Base-by-base conservation (phyloP, 306 rosid genomes). In the Rosa lucieae region DNA sequence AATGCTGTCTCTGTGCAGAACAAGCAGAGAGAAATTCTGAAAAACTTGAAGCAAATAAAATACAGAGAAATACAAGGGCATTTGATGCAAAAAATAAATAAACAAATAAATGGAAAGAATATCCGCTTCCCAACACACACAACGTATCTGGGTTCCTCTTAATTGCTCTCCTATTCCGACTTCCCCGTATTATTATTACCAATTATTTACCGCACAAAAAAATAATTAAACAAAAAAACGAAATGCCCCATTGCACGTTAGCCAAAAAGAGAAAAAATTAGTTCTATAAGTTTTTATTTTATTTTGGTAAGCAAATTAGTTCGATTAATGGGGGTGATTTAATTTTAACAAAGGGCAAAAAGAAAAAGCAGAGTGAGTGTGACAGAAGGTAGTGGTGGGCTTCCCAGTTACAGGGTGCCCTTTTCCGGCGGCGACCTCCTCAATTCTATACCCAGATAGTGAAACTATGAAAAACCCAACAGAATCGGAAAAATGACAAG, bases 381-480 rank as follows among this genome's bases (percentile, higher is more conserved):
- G 49, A 39, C 29, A 67, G 71, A 67, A 67, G 48, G 0, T 17
- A 42, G 71, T 37, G 71, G 48, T 67, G 71, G 29, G 29, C 71
- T 7, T 66, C 43, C n/a, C 37, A 59, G 6, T 59, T 10, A 9
- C 37, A 59, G 37, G 10, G 15, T 21, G 35, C 69, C n/a, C 69
- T 63, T 14, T 35, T 32, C 69, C 69, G 44, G 43, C 69, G 43
- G 69, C 69, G 32, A 61, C 67, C 67, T 23, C 66, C 66, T 9
- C 67, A 26, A 26, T 61, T 61, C 67, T 10, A 23, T 61, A 61
- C 17, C 8, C 67, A 9, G 35, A 9, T 21, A n/a, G 3, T 1
- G 5, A 21, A 58, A 58, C 5, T n/a, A 58, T 3, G 32, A 23
- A 21, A 59, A 58, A 9, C 0, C 37, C 14, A n/a, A 21, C 65